Evolutionary conservation across 257 asterid species (phyloP).

Genomic region (Anisodus tanguticus): DNA sequence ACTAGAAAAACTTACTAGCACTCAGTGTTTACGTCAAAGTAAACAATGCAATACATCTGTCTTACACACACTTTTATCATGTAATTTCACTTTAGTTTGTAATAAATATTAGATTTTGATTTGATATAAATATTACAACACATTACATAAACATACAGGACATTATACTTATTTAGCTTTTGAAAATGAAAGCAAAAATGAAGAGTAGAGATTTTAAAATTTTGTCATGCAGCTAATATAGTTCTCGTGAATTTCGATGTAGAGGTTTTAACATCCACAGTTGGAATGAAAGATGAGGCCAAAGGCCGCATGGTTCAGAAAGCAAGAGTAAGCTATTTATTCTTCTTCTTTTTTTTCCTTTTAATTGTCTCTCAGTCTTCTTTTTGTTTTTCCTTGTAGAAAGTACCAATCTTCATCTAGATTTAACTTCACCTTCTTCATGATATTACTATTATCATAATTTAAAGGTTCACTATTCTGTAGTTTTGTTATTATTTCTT

Average conservation of each 20-base stretch:
- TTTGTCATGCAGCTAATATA: background rate
- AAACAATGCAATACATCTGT: no score
- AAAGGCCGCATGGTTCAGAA: conserved; percentile 83
- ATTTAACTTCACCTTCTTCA: no score
- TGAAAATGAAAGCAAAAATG: background rate
- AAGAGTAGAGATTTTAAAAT: background rate
- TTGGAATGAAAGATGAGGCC: conserved; percentile 80
- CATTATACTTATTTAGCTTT: background rate
- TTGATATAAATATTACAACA: no score
- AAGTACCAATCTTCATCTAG: no score
- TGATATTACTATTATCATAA: no score
- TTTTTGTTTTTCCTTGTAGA: no score
- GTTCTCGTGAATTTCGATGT: conserved; percentile 23
- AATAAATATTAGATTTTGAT: background rate
- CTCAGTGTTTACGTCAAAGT: no score
- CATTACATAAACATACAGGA: background rate
- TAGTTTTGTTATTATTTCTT: no score
- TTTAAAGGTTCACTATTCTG: no score
- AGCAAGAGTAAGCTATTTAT: conserved; percentile 67
- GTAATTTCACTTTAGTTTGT: no score
- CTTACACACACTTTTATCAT: background rate
- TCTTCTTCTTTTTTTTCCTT: background rate
- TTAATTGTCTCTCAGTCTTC: no score
- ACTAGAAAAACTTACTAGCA: no score
- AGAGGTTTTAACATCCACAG: conserved; percentile 83